A percentile compares a stretch with the other conserved stretches of the same genome.
These are phyloP conservation scores for Byssochlamys sp. DNA, from an alignment of 2,329 filamentous ascomycete species.

Conservation along the genomic window DNA sequence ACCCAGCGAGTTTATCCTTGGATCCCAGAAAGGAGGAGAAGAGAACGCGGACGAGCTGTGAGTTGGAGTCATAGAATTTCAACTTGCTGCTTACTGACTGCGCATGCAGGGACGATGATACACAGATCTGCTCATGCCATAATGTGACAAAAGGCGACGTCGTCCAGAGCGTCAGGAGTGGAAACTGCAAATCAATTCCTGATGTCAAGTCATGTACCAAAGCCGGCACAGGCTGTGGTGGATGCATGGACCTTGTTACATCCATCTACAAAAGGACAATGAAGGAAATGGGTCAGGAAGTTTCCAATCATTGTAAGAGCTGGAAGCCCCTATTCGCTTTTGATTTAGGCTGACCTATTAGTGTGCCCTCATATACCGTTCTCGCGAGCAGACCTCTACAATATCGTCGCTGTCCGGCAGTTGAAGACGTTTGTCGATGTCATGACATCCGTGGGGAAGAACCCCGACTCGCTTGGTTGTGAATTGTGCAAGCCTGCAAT, in stretches of 20 bases:
- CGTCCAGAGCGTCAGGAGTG: conserved; percentile 61
- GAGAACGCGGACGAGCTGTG: conserved; percentile 64
- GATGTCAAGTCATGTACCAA: conserved; percentile 86
- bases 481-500: conserved; percentile 79
- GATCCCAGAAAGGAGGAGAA: conserved; percentile 62
- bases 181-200: conserved; percentile 68
- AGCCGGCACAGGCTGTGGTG: conserved; percentile 80
- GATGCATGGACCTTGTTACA: conserved; percentile 79
- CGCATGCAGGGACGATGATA: conserved; percentile 55
- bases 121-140: conserved; percentile 85
- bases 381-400: conserved; percentile 79
- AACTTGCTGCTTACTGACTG: conserved; percentile 8
- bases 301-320: conserved; percentile 59
- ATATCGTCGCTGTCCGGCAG: conserved; percentile 74
- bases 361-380: conserved; percentile 76
- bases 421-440: conserved; percentile 63
- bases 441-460: conserved; percentile 68
- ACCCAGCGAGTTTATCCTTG: conserved; percentile 74
- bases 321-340: neutral
- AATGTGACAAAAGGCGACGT: conserved; percentile 83
- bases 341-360: conserved; percentile 10
- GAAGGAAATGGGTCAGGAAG: conserved; percentile 73
- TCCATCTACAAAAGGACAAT: conserved; percentile 86
- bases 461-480: conserved; percentile 64
- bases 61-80: conserved; percentile 14